These are phyloP conservation scores for Xylaria nigripes DNA, from an alignment of 495 filamentous ascomycete species.

Conservation along the genomic window DNA sequence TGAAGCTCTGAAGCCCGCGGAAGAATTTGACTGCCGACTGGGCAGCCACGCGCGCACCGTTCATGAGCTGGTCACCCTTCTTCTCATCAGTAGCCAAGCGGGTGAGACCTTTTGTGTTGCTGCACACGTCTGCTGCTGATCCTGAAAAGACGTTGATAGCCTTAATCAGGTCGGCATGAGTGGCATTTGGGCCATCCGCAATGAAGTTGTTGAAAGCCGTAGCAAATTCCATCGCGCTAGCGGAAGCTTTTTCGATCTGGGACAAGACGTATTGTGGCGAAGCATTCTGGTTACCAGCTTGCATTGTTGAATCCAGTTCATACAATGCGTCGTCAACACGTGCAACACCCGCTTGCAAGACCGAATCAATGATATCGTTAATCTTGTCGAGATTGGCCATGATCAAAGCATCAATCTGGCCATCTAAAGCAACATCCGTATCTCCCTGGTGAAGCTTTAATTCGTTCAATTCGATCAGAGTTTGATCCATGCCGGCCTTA, in stretches of 20 bases:
- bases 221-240: slow-evolving; percentile 89
- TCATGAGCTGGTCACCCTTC: slow-evolving; percentile 76
- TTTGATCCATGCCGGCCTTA: slow-evolving; percentile 94
- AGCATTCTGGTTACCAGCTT: slow-evolving; percentile 96
- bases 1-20: slow-evolving; percentile 86
- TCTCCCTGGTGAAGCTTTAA: slow-evolving; percentile 60
- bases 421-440: slow-evolving; percentile 74
- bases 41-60: slow-evolving; percentile 74
- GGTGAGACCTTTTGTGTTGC: slow-evolving; percentile 91
- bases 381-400: slow-evolving; percentile 82
- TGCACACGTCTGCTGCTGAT: slow-evolving; percentile 86
- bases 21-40: slow-evolving; percentile 91
- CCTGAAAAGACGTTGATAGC: slow-evolving; percentile 83
- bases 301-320: slow-evolving; percentile 94
- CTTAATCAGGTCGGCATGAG: slow-evolving; percentile 85
- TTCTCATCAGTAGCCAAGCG: slow-evolving; percentile 93
- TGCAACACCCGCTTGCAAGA: slow-evolving; percentile 86
- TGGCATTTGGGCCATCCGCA: slow-evolving; percentile 89
- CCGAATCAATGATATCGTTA: slow-evolving; percentile 95
- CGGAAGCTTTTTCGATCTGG: slow-evolving; percentile 93
- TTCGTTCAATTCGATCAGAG: slow-evolving; percentile 83
- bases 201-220: slow-evolving; percentile 98
- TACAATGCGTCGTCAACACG: slow-evolving; percentile 95
- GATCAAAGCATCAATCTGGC: slow-evolving; percentile 81
- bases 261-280: slow-evolving; percentile 93